Evolutionary conservation across 305 asterid species (phyloP).

Genomic region (Fraxinus nigra): DNA sequence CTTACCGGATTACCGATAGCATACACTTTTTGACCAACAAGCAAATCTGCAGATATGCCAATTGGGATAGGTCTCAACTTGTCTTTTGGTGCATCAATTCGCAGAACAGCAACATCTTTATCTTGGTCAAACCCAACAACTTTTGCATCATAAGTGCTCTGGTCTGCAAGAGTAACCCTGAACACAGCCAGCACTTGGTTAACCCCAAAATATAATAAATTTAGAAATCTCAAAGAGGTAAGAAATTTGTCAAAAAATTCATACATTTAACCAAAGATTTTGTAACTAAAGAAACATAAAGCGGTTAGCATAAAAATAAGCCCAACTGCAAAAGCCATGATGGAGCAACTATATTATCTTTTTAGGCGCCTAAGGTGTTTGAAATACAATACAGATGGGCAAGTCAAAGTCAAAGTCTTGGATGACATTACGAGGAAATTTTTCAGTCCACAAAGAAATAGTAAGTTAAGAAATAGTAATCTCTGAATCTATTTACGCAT

Average conservation of each 20-base stretch:
- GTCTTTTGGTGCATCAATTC: constrained; percentile 68
- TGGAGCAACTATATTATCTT: background rate
- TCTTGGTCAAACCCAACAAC: constrained; percentile 98
- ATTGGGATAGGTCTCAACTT: constrained; percentile 89
- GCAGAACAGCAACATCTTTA: constrained; percentile 92
- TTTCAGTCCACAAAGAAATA: background rate
- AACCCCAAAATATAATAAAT: constrained; percentile 4
- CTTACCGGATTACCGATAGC: constrained; percentile 99
- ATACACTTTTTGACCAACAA: constrained; percentile 94
- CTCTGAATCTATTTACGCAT: background rate
- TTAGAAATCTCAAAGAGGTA: background rate
- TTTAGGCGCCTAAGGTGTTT: background rate
- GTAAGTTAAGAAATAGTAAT: background rate
- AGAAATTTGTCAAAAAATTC: constrained; percentile 1
- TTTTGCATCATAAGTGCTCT: constrained; percentile 81
- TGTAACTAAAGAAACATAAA: background rate
- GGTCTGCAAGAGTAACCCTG: constrained; percentile 98
- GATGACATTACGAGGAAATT: background rate
- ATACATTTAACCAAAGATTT: background rate
- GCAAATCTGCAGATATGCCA: constrained; percentile 91
- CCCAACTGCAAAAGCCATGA: background rate
- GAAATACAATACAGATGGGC: background rate
- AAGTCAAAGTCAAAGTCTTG: background rate
- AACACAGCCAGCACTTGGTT: constrained; percentile 25
- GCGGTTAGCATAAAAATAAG: background rate